These are phyloP conservation scores for Penstemon eatonii DNA, from an alignment of 257 asterid species.

Conservation along the genomic window DNA sequence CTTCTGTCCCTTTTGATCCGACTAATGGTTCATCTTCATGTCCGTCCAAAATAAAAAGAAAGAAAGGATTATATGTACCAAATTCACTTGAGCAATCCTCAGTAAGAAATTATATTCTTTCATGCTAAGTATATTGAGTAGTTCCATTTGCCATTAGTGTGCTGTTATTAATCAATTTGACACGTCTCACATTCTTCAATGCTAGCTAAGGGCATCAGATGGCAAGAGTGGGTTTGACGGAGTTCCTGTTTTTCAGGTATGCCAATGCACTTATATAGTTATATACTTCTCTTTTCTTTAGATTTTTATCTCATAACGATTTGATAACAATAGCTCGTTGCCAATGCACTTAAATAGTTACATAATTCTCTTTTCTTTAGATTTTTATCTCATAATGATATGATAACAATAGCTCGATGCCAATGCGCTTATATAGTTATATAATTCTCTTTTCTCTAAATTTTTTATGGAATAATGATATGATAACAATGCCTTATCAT, in stretches of 20 bases:
- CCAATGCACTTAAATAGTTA: neutral
- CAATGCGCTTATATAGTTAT: neutral
- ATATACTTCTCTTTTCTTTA: neutral
- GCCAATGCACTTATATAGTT: neutral
- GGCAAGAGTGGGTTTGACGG: constrained; percentile 79
- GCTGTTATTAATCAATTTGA: constrained; percentile 7
- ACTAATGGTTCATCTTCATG: too few species aligned
- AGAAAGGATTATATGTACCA: too few species aligned
- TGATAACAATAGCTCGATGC: too few species aligned
- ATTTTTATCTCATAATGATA: neutral
- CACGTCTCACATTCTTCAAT: constrained; percentile 26
- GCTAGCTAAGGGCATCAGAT: constrained; percentile 69
- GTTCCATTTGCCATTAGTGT: constrained; percentile 18
- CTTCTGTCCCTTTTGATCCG: too few species aligned
- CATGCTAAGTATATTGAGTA: constrained; percentile 5
- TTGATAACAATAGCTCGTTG: too few species aligned
- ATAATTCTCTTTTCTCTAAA: neutral
- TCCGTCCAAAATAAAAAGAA: too few species aligned
- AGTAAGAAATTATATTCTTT: neutral
- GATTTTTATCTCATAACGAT: neutral
- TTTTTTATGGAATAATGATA: neutral
- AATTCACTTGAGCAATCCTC: too few species aligned
- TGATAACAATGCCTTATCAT: neutral
- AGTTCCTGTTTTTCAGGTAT: constrained; percentile 97
- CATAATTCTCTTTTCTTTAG: neutral